Base-by-base conservation (phyloP, 768 basidiomycete species). In the Austroboletus festivus region DNA sequence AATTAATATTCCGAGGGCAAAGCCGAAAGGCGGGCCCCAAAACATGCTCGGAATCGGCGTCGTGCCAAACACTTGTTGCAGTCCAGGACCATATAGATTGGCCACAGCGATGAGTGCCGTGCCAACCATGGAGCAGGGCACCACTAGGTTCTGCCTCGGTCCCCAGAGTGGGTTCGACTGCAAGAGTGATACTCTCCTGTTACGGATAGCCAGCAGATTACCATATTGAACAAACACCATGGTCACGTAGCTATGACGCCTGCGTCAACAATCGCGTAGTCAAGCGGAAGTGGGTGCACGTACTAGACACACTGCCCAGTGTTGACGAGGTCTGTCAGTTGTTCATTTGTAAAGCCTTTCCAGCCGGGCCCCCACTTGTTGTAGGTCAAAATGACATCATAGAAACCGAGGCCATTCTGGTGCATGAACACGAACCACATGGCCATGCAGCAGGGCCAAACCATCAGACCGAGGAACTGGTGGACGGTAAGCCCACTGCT, bases 221-320 rank as follows among this genome's bases (percentile, higher is more conserved):
- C 74, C 73, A 35, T 68, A 76, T 50, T 76, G 74, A 16, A 76
- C 58, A 49, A 76, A 68, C 35, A 78, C 77, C 57, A 78, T 68
- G 16, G 76, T 73, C 45, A 76, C 71, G 48, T 76, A 76, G 53
- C 74, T 76, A 13, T 33, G 4, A 44, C 28, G 12, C 24, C n/a
- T 0, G 26, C n/a, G 41, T 52, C 39, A 48, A 13, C 12, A 5
- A 8, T 47, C 12, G 4, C 6, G 40, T 24, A 28, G 5, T 38
- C 12, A 3, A 30, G 35, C 18, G 19, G 22, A 37, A 45, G 31
- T n/a, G 26, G 16, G 4, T 11, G 13, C 16, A 38, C 75, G 31
- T 51, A 76, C 74, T 74, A 76, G 38, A 72, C 67, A 51, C 77
- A 74, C 50, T 78, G 73, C 18, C 76, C 76, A 1, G 65, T 65